Base-by-base conservation (phyloP, 192 early-diverging fungal species). In the Coemansia sp. region DNA sequence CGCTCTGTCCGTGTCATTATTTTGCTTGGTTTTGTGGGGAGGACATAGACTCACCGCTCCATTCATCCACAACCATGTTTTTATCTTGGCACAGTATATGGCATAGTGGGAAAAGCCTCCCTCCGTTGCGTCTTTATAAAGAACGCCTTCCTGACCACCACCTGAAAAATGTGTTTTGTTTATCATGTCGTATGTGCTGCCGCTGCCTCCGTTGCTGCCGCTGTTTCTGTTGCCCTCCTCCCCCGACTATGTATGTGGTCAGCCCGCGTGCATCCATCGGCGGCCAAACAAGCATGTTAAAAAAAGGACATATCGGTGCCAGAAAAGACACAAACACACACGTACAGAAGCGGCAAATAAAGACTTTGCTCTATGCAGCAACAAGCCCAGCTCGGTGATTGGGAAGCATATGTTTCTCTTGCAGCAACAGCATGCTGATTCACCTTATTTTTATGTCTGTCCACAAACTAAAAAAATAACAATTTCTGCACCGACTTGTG, bases 361-460 rank as follows among this genome's bases (percentile, higher is more conserved):
- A 54, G 16, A 16, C 27, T 29, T 54, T 20, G 7, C 25, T 24
- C 1, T 54, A 54, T 54, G 25, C 52, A 54, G 16, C 28, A 25
- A 29, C 30, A 57, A 14, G 55, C n/a, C 19, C 19, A 54, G 34
- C 62, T 64, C 62, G 55, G 55, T 58, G 63, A 57, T 65, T 65
- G 54, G 48, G 34, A 65, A 65, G 49, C 55, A 65, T 36, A 57
- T 39, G 55, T 25, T 39, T 20, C 14, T 54, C 16, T 16, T 54
- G 52, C 27, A 39, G 29, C 55, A 32, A 1, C 55, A 57, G 54
- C 54, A 54, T 65, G 63, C 50, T 32, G 39, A 49, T 50, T 53
- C 49, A 48, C 23, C 49, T 48, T 48, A 20, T 55, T 27, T 35
- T 47, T 29, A 27, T 56, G 6, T 24, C 35, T 56, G 9, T 18